Evolutionary conservation across 257 asterid species (phyloP).

Genomic region (Solanum pinnatisectum): DNA sequence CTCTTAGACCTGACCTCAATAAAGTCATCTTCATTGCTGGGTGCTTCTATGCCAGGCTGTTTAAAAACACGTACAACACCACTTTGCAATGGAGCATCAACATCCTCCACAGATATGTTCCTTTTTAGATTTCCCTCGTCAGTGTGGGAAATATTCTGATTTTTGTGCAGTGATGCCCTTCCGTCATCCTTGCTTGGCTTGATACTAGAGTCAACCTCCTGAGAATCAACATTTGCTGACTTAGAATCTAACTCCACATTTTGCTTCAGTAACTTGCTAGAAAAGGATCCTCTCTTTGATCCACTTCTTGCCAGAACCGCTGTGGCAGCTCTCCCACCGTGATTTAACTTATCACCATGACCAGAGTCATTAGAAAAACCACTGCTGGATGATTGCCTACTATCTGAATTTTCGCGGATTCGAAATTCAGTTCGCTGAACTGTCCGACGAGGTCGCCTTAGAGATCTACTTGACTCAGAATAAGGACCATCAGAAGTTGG

Average conservation of each 20-base stretch:
- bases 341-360: conserved; percentile 36
- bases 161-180: conserved; percentile 24
- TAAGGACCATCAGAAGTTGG: conserved; percentile 26
- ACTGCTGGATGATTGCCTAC: conserved; percentile 31
- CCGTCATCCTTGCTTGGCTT: conserved; percentile 25
- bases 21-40: conserved; percentile 94
- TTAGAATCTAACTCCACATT: conserved; percentile 28
- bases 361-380: conserved; percentile 25
- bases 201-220: conserved; percentile 30
- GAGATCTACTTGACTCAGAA: conserved; percentile 50
- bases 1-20: conserved; percentile 93
- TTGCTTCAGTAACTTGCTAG: conserved; percentile 42
- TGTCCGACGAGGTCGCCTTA: conserved; percentile 64
- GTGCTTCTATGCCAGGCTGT: conserved; percentile 93
- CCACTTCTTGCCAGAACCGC: conserved; percentile 59
- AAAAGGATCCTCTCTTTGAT: conserved; percentile 58
- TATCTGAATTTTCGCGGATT: conserved; percentile 61
- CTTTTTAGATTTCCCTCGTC: conserved; percentile 44
- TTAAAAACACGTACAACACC: conserved; percentile 86
- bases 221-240: conserved; percentile 29
- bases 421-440: conserved; percentile 71
- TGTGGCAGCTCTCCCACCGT: conserved; percentile 33
- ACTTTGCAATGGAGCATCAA: conserved; percentile 91
- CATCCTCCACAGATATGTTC: conserved; percentile 64
- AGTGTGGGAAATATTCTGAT: conserved; percentile 18